Evolutionary conservation across 345 rosid species (phyloP).

Genomic region (Eucalyptus curtisii): DNA sequence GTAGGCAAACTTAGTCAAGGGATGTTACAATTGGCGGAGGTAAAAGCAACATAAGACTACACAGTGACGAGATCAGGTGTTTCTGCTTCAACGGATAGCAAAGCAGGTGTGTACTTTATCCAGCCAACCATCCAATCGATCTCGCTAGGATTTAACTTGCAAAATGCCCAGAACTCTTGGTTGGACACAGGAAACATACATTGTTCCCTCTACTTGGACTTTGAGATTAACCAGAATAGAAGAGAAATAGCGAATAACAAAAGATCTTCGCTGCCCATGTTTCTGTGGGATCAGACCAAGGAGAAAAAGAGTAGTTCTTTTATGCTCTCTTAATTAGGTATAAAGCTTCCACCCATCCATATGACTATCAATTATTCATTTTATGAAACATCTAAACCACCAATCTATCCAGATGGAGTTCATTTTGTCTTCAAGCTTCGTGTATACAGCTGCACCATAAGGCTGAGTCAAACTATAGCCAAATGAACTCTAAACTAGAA

Average conservation of each 20-base stretch:
- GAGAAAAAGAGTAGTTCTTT: neutral
- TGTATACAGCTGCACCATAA: neutral
- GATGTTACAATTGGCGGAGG: neutral
- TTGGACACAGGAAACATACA: no score
- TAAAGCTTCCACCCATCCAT: neutral
- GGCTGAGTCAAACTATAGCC: neutral
- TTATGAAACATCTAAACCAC: neutral
- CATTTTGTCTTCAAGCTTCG: neutral
- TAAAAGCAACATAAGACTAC: neutral
- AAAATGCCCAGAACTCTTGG: slow-evolving; percentile 60
- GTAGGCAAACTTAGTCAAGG: neutral
- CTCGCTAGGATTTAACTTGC: slow-evolving; percentile 75
- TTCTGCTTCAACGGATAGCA: slow-evolving; percentile 75
- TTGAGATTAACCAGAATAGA: neutral
- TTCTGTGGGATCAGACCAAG: neutral
- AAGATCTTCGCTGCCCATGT: neutral
- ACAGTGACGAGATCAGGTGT: slow-evolving; percentile 81
- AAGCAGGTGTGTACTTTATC: neutral
- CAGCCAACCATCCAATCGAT: slow-evolving; percentile 66
- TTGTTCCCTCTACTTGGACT: neutral
- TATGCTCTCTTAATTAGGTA: neutral
- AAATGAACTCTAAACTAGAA: neutral
- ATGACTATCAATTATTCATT: neutral
- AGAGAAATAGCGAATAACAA: neutral
- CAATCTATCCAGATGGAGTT: neutral